phyloP scores from a whole-genome alignment of 2,329 filamentous ascomycete genomes.

The Sporothrix brunneoviolacea region DNA sequence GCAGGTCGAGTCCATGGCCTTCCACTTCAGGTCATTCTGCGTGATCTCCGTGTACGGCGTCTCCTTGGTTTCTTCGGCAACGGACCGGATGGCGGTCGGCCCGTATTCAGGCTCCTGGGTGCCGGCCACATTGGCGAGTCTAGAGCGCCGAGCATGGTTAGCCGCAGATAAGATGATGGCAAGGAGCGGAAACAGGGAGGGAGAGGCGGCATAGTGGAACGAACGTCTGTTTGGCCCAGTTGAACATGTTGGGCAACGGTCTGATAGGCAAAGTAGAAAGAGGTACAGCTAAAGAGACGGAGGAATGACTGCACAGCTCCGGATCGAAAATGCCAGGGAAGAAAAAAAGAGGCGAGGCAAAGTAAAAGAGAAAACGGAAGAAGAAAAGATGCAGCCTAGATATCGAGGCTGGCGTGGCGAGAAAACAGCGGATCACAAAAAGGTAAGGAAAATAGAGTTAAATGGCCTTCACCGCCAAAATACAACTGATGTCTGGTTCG shows the following conservation, averaged over 20 bases:
- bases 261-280: too few relatives aligned
- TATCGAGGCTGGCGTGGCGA: too few relatives aligned
- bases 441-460: too few relatives aligned
- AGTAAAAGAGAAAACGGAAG: too few relatives aligned
- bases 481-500: background rate
- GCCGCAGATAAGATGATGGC: background rate
- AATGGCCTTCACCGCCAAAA: too few relatives aligned
- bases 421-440: too few relatives aligned
- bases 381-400: too few relatives aligned
- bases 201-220: conserved; percentile 25
- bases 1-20: conserved; percentile 69
- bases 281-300: too few relatives aligned
- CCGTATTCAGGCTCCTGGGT: conserved; percentile 97
- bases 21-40: conserved; percentile 77
- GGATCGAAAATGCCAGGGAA: too few relatives aligned
- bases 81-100: conserved; percentile 73
- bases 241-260: conserved; percentile 59
- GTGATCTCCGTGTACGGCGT: conserved; percentile 74
- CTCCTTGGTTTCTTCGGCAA: conserved; percentile 71
- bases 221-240: conserved; percentile 90
- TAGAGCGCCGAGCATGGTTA: conserved; percentile 23
- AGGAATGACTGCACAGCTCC: too few relatives aligned
- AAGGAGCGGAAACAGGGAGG: background rate
- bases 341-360: too few relatives aligned
- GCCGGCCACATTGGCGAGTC: conserved; percentile 75